phyloP scores from a whole-genome alignment of 225 moss, liverwort and hornwort species.

The Physcomitrium patens region DNA sequence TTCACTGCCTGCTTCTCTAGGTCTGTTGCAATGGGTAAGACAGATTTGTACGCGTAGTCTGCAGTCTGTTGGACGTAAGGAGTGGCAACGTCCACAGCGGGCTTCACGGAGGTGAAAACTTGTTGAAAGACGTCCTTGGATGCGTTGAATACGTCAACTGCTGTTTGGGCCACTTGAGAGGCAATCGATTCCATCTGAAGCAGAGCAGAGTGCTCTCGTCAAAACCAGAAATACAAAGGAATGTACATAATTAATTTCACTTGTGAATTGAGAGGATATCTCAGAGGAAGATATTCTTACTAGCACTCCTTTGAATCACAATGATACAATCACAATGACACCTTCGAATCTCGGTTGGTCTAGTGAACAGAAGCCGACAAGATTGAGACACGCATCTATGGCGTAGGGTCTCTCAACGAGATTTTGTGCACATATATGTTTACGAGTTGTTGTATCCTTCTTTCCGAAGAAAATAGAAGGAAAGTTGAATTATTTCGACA shows the following conservation, averaged over 20 bases:
- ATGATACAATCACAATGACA: too few relatives aligned
- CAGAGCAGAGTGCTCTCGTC: background rate
- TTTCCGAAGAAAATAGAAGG: too few relatives aligned
- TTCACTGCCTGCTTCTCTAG: slow-evolving; percentile 66
- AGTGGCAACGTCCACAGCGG: slow-evolving; percentile 63
- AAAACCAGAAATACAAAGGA: background rate
- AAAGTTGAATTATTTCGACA: too few relatives aligned
- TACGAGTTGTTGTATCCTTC: too few relatives aligned
- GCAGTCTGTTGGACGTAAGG: slow-evolving; percentile 64
- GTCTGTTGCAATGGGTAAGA: slow-evolving; percentile 65
- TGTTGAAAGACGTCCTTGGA: slow-evolving; percentile 53
- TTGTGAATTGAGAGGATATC: background rate
- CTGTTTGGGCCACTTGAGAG: slow-evolving; percentile 50
- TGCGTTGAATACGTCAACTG: slow-evolving; percentile 43
- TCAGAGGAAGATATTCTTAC: background rate
- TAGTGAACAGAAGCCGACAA: too few relatives aligned
- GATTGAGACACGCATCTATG: too few relatives aligned
- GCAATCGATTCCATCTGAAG: slow-evolving; percentile 41
- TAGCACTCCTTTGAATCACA: background rate
- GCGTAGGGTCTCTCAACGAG: too few relatives aligned
- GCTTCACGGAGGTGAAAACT: slow-evolving; percentile 67
- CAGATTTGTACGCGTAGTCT: slow-evolving; percentile 53
- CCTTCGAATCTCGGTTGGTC: too few relatives aligned
- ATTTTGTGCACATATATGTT: too few relatives aligned
- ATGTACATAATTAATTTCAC: background rate